phyloP scores from a whole-genome alignment of 768 basidiomycete genomes.

The Leccinum ochraceum region DNA sequence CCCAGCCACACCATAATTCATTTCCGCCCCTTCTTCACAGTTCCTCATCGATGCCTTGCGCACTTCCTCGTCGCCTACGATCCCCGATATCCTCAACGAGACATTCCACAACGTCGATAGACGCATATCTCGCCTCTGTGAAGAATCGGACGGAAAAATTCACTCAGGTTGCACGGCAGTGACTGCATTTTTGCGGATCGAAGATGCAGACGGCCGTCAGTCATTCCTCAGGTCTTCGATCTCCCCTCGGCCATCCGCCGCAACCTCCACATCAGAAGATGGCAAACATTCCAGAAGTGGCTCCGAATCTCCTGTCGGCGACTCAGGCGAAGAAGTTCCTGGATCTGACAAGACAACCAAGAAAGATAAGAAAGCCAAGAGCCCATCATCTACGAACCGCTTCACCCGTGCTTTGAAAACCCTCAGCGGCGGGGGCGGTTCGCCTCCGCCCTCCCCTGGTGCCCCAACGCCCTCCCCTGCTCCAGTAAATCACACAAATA shows the following conservation, averaged over 20 bases:
- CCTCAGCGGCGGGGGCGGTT: conserved; percentile 39
- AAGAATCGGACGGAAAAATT: conserved; percentile 87
- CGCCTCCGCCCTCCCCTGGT: conserved; percentile 19
- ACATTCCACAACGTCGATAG: conserved; percentile 94
- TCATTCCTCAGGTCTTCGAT: conserved; percentile 51
- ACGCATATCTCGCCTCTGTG: conserved; percentile 79
- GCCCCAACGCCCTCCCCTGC: conserved; percentile 7
- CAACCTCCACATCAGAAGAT: conserved; percentile 34
- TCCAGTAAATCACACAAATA: conserved; percentile 34
- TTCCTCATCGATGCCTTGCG: conserved; percentile 72
- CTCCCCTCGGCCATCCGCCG: conserved; percentile 32
- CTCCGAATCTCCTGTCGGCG: conserved; percentile 47
- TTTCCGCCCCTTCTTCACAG: conserved; percentile 30
- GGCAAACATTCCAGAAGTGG: conserved; percentile 33
- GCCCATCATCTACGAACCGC: conserved; percentile 43
- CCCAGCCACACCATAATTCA: conserved; percentile 7
- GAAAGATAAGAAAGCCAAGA: conserved; percentile 45
- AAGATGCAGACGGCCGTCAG: conserved; percentile 76
- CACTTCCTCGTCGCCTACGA: conserved; percentile 51
- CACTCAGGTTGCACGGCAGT: conserved; percentile 98
- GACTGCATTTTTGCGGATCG: conserved; percentile 90
- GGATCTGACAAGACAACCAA: conserved; percentile 36
- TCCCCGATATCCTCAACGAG: conserved; percentile 89
- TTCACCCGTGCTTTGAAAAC: conserved; percentile 57
- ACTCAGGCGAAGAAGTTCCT: conserved; percentile 39